Percentiles rank a stretch among this genome's conserved stretches.
These are phyloP conservation scores for Chrysosporium queenslandicum DNA, from an alignment of 2,329 filamentous ascomycete species.

Conservation along the genomic window DNA sequence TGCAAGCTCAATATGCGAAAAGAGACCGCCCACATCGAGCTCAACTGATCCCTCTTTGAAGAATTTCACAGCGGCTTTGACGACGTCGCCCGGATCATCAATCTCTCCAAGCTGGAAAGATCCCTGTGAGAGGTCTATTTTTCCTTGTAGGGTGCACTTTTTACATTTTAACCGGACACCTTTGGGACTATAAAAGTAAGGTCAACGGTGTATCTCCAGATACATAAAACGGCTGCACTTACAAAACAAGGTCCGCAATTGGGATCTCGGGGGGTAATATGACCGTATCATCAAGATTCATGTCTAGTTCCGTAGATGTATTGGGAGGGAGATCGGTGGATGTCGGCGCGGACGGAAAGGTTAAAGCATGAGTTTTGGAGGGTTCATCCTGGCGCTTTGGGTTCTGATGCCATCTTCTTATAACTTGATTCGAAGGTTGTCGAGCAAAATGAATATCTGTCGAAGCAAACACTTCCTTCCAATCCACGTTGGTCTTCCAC, in stretches of 20 bases:
- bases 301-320: not conserved
- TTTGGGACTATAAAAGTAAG: slow-evolving; percentile 6
- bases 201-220: too few relatives aligned
- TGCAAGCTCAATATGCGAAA: slow-evolving; percentile 19
- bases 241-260: slow-evolving; percentile 8
- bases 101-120: slow-evolving; percentile 16
- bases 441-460: slow-evolving; percentile 18
- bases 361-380: not conserved
- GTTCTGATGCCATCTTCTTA: slow-evolving; percentile 10
- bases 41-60: slow-evolving; percentile 19
- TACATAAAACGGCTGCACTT: not conserved
- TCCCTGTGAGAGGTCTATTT: slow-evolving; percentile 17
- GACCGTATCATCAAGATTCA: slow-evolving; percentile 8
- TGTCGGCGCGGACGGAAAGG: slow-evolving; percentile 7
- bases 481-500: slow-evolving; percentile 11
- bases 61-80: slow-evolving; percentile 16
- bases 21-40: slow-evolving; percentile 16
- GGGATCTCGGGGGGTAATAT: slow-evolving; percentile 13
- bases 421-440: slow-evolving; percentile 10
- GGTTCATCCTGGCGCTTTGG: slow-evolving; percentile 11
- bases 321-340: not conserved
- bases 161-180: slow-evolving; percentile 19
- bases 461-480: slow-evolving; percentile 18
- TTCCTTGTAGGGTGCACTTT: slow-evolving; percentile 18
- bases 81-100: slow-evolving; percentile 1